Conservation (phyloP, 768 basidiomycete species). For the Psilocybe sp. region DNA sequence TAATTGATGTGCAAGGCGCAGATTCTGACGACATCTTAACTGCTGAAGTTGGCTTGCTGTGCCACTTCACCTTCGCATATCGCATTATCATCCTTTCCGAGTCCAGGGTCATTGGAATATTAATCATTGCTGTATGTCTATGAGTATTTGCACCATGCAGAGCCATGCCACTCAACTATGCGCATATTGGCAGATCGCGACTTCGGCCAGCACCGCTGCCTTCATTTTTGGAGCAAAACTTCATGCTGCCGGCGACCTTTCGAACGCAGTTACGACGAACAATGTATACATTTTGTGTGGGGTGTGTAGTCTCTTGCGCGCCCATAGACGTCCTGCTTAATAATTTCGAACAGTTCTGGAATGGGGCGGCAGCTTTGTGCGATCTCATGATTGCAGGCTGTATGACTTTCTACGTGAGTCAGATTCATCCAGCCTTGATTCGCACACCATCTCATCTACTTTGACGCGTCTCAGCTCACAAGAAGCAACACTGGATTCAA, state of each 20-base stretch:
- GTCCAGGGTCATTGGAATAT: conserved; percentile 16
- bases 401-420: conserved; percentile 29
- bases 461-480: conserved; percentile 10
- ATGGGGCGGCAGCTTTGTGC: conserved; percentile 27
- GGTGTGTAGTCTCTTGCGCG: conserved; percentile 12
- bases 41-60: conserved; percentile 19
- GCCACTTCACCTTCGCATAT: conserved; percentile 28
- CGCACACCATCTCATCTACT: not conserved
- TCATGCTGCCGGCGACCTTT: conserved; percentile 12
- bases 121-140: conserved; percentile 22
- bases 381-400: conserved; percentile 27
- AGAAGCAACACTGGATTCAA: conserved; percentile 22
- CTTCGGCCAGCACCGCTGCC: conserved; percentile 14
- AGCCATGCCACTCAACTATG: conserved; percentile 5
- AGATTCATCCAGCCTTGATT: not conserved
- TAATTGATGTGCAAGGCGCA: conserved; percentile 3
- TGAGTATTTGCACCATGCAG: conserved; percentile 10
- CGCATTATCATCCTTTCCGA: conserved; percentile 23
- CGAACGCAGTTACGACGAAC: conserved; percentile 13
- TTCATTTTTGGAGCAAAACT: conserved; percentile 22
- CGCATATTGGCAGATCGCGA: conserved; percentile 13
- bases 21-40: not conserved
- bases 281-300: conserved; percentile 25
- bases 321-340: not conserved
- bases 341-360: conserved; percentile 24